Evolutionary conservation across 2,329 filamentous ascomycete genomes (phyloP), one percentile per base, ranked within the genome.

Genomic region (Aspergillus udagawae): DNA sequence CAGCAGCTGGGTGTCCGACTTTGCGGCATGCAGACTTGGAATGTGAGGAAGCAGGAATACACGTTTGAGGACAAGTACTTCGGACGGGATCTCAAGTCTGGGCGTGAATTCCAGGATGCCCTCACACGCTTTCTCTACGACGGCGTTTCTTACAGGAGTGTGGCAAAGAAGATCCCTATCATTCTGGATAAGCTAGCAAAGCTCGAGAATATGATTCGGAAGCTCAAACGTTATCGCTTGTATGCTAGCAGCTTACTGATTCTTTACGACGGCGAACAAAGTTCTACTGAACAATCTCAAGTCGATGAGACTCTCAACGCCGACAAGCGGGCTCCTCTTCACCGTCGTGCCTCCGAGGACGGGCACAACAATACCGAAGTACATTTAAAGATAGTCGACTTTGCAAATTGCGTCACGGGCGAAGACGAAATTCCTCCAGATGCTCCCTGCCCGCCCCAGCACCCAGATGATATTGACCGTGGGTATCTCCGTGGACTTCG

Each of bases 21-120:
- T 4, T 99, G 94, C 70, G 94, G 94, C 4, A 87, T 99, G 77
- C 94, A 99, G 72, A 91, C 96, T 1, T 99, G 93, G 91, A 93
- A 97, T 69, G 87, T 86, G 23, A 86, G 87, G 63, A 88, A 86
- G 38, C 86, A 95, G 68, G 86, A 85, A 49, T 97, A 96, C 70
- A 81, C 92, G n/a, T 99, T 97, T 70, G 90, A 96, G 71, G 94
- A 99, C 82, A 99, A 99, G 75, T 99, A 99, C 74, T 96, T 91
- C 70, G 94, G 94, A 1, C 88, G 94, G 54, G 86, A 91, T 65
- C 79, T 99, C 35, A 92, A 92, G 73, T 91, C 89, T 2, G 94
- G 94, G 2, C 81, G 83, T 3, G 91, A 97, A 70, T 97, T 99
- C 67, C 90, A 96, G 69, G 86, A 89, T 58, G 92, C 92, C 0